A percentile compares a stretch with the other conserved stretches of the same genome.
phyloP scores from a whole-genome alignment of 2,329 filamentous ascomycete genomes.

The Aspergillus sp. region DNA sequence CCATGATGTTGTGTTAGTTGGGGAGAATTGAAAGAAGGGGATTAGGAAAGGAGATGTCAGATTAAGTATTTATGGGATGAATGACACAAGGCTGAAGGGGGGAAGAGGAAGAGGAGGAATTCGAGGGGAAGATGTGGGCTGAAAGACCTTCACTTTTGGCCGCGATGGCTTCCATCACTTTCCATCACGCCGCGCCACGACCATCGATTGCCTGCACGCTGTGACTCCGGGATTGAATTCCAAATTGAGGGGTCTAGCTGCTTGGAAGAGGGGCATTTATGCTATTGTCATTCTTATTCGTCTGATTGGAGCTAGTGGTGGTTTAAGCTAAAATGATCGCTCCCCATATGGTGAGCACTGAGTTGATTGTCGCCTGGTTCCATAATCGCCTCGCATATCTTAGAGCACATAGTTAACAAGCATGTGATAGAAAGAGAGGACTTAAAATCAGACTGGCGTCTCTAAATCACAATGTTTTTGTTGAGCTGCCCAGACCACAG shows the following conservation, averaged over 20 bases:
- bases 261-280: background rate
- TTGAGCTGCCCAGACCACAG: too few relatives aligned
- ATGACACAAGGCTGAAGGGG: conserved; percentile 11
- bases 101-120: background rate
- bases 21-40: conserved; percentile 14
- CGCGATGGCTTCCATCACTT: conserved; percentile 45
- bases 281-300: conserved; percentile 7
- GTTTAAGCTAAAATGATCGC: conserved; percentile 18
- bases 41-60: conserved; percentile 15
- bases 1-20: conserved; percentile 33
- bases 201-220: conserved; percentile 17
- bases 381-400: background rate
- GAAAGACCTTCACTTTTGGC: conserved; percentile 10
- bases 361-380: background rate
- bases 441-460: background rate
- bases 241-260: conserved; percentile 4
- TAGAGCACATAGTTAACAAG: background rate
- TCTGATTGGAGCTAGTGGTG: conserved; percentile 2
- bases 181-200: conserved; percentile 36
- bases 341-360: conserved; percentile 2
- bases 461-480: background rate
- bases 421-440: background rate
- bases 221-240: background rate
- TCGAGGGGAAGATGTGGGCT: background rate
- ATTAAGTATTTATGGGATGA: conserved; percentile 13